Evolutionary conservation across 768 basidiomycete genomes (phyloP), one percentile per base, ranked within the genome.

Genomic region (Suillus brevipes): DNA sequence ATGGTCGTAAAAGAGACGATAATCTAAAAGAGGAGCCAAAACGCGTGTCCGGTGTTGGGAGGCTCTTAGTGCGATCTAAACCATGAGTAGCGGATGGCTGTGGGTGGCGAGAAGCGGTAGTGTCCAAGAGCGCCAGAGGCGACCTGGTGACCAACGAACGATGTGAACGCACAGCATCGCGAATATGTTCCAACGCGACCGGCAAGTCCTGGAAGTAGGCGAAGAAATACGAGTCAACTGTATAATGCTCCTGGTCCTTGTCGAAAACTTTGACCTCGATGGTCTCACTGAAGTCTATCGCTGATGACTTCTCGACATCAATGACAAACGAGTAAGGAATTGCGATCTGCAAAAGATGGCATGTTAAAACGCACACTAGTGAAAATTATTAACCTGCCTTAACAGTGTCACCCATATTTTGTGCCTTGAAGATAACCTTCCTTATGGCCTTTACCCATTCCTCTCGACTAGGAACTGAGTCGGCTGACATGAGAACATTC

Each of bases 391-490:
- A 31, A 70, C 76, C 34, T 68, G 91, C 93, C 85, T 98, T 98
- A 69, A 98, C 95, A 70, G 87, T 92, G 71, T 98, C 95, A 3
- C 97, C 97, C 84, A 90, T 90, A 75, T 98, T 97, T 80, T 98
- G 96, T 18, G 91, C 90, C 74, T 95, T 94, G 81, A 99, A 96
- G 62, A 98, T 95, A 62, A 95, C 90, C 77, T 92, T 97, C 64
- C 90, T 87, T 66, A 99, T 89, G 10, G 94, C 89, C 75, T 97
- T 98, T 56, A 99, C 89, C 97, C 97, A 99, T 78, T 97, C 95
- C 56, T 95, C 90, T 56, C 93, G 85, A 73, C 89, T 94, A 2
- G 92, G 89, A 10, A 88, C 78, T 34, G 92, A 94, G 70, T 95
- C 91, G 13, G 92, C 90, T 43, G 84, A 85, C 60, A 97, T 75